A percentile compares a stretch with the other conserved stretches of the same genome.
phyloP scores from a whole-genome alignment of 768 basidiomycete genomes.

The Antrodiella citrinella region DNA sequence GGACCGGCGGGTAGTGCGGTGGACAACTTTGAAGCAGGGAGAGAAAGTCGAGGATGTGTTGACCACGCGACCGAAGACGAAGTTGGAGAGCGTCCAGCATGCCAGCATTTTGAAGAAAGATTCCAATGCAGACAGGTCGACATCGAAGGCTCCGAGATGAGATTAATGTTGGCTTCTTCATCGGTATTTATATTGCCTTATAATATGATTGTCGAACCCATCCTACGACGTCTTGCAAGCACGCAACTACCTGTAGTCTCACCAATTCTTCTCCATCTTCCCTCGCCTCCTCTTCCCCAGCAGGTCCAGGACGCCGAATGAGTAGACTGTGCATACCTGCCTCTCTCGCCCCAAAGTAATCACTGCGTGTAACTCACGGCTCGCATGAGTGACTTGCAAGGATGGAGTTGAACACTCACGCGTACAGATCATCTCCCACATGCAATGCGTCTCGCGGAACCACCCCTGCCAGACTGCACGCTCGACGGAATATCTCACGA shows the following conservation, averaged over 20 bases:
- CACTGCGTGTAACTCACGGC: constrained; percentile 38
- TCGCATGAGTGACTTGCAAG: too few species aligned
- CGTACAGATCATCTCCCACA: constrained; percentile 65
- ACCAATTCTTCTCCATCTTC: constrained; percentile 34
- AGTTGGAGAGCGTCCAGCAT: too few species aligned
- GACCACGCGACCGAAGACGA: constrained; percentile 19
- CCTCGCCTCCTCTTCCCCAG: constrained; percentile 39
- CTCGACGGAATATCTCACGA: constrained; percentile 45
- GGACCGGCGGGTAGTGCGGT: constrained; percentile 79
- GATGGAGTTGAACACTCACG: constrained; percentile 39
- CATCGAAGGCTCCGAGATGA: too few species aligned
- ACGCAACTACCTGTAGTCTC: constrained; percentile 30
- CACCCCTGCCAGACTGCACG: constrained; percentile 30
- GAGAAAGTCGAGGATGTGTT: constrained; percentile 66
- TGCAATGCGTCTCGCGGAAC: constrained; percentile 45
- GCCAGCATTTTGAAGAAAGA: too few species aligned
- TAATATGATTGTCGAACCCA: constrained; percentile 20
- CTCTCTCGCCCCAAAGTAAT: constrained; percentile 51
- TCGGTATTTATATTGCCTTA: background rate
- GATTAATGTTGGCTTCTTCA: too few species aligned
- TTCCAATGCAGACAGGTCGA: too few species aligned
- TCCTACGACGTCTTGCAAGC: constrained; percentile 27
- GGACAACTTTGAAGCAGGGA: constrained; percentile 74
- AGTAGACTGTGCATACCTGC: constrained; percentile 54
- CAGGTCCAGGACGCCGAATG: constrained; percentile 40